Conservation (phyloP, 306 rosid genomes). For the Cyclanthera cordifolia region DNA sequence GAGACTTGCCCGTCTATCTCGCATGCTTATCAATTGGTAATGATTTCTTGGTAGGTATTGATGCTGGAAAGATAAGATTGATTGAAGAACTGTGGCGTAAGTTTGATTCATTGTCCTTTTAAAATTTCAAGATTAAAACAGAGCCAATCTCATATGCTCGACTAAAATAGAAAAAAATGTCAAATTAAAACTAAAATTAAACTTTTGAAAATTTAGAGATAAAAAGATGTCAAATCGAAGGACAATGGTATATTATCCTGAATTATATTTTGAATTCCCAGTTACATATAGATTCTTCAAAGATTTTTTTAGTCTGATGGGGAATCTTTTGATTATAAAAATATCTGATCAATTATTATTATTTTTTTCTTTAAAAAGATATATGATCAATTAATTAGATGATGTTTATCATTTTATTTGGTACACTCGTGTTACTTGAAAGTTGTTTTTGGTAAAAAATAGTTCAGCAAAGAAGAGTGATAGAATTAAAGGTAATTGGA, state of each 20-base stretch:
- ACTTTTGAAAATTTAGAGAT: too few relatives aligned
- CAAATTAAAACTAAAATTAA: too few relatives aligned
- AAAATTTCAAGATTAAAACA: too few relatives aligned
- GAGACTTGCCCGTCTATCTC: neutral
- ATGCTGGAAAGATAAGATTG: neutral
- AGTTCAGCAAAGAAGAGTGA: too few relatives aligned
- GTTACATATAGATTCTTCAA: neutral
- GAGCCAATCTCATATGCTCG: too few relatives aligned
- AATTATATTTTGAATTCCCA: neutral
- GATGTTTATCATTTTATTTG: neutral
- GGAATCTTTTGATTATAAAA: neutral
- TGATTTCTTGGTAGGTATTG: neutral
- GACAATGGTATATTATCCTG: too few relatives aligned
- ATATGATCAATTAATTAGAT: neutral
- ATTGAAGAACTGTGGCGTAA: conserved; percentile 1
- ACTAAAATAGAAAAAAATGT: too few relatives aligned
- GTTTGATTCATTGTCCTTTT: neutral
- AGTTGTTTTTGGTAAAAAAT: too few relatives aligned
- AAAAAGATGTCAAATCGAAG: neutral
- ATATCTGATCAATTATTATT: neutral
- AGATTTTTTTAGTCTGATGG: neutral
- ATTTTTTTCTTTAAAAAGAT: neutral
- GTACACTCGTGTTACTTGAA: neutral
- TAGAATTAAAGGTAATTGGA: too few relatives aligned
- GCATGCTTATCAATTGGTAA: neutral